Percentiles rank a stretch among this genome's conserved stretches.
Conservation (phyloP, 441 rosid genomes). For the Kokia cookei region DNA sequence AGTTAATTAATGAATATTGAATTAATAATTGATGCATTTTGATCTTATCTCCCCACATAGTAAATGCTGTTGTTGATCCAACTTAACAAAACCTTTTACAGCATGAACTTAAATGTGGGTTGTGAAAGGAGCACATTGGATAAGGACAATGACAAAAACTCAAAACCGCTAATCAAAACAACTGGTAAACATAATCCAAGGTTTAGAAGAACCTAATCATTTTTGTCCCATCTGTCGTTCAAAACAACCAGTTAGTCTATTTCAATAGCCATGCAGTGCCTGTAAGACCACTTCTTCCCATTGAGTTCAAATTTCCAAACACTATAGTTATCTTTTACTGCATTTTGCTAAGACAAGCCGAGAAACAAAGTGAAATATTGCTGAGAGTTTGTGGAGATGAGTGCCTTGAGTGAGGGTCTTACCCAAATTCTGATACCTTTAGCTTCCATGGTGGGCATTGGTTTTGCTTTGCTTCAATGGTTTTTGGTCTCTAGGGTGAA, state of each 20-base stretch:
- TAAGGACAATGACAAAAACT: slow-evolving; percentile 15
- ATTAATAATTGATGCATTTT: background rate
- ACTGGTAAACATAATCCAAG: slow-evolving; percentile 11
- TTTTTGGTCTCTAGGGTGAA: slow-evolving; percentile 34
- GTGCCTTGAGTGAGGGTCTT: slow-evolving; percentile 23
- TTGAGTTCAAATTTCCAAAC: background rate
- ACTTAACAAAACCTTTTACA: background rate
- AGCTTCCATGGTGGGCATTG: slow-evolving; percentile 33
- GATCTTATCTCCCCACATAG: background rate
- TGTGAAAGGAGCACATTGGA: slow-evolving; percentile 11
- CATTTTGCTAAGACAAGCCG: background rate
- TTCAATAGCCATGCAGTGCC: slow-evolving; percentile 14
- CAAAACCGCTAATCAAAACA: slow-evolving; percentile 32
- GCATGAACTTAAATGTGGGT: background rate
- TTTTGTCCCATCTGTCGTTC: slow-evolving; percentile 24
- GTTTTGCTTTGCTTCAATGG: slow-evolving; percentile 46
- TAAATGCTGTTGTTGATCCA: background rate
- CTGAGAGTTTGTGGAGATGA: slow-evolving; percentile 17
- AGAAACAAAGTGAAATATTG: background rate
- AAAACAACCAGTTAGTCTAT: slow-evolving; percentile 32
- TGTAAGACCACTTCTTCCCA: slow-evolving; percentile 5
- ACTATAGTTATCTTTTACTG: background rate
- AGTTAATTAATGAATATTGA: background rate
- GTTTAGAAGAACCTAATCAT: background rate
- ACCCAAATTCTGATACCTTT: slow-evolving; percentile 35